phyloP scores from a whole-genome alignment of 805 yeast species.

The Candida mattraensis region DNA sequence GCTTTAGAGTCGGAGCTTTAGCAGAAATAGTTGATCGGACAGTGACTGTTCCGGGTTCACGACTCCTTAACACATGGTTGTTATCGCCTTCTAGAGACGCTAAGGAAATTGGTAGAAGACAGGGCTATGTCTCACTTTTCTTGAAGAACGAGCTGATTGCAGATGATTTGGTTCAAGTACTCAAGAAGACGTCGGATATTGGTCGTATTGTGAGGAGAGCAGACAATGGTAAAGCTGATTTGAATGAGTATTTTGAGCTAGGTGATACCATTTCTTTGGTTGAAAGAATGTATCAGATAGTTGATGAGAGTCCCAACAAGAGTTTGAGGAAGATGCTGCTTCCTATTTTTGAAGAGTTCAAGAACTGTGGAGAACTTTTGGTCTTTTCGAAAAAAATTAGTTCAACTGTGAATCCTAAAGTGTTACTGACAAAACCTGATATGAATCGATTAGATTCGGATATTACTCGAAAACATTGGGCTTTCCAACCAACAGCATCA shows the following conservation, averaged over 20 bases:
- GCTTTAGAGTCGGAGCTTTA: slow-evolving; percentile 65
- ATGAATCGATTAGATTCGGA: slow-evolving; percentile 25
- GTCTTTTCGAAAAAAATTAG: slow-evolving; percentile 32
- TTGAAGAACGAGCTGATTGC: slow-evolving; percentile 30
- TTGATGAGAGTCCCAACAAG: slow-evolving; percentile 7
- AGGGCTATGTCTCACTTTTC: slow-evolving; percentile 48
- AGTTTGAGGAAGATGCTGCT: slow-evolving; percentile 11
- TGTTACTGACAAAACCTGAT: slow-evolving; percentile 16
- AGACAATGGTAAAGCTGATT: slow-evolving; percentile 40
- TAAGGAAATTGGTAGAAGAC: slow-evolving; percentile 55
- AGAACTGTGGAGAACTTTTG: slow-evolving; percentile 12
- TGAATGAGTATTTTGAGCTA: slow-evolving; percentile 30
- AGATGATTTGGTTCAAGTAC: slow-evolving; percentile 33
- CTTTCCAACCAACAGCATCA: slow-evolving; percentile 25
- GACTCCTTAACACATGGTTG: slow-evolving; percentile 80
- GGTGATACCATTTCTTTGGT: slow-evolving; percentile 28
- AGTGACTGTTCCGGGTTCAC: slow-evolving; percentile 75
- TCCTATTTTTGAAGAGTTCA: slow-evolving; percentile 24
- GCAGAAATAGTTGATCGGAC: slow-evolving; percentile 72
- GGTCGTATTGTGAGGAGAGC: slow-evolving; percentile 58
- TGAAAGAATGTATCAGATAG: slow-evolving; percentile 31
- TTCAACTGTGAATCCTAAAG: slow-evolving; percentile 24
- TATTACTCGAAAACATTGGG: slow-evolving; percentile 27
- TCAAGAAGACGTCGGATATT: slow-evolving; percentile 55
- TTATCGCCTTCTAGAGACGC: slow-evolving; percentile 71